These are phyloP conservation scores for Lophiostoma macrostomum DNA, from an alignment of 495 filamentous ascomycete species.

Conservation along the genomic window DNA sequence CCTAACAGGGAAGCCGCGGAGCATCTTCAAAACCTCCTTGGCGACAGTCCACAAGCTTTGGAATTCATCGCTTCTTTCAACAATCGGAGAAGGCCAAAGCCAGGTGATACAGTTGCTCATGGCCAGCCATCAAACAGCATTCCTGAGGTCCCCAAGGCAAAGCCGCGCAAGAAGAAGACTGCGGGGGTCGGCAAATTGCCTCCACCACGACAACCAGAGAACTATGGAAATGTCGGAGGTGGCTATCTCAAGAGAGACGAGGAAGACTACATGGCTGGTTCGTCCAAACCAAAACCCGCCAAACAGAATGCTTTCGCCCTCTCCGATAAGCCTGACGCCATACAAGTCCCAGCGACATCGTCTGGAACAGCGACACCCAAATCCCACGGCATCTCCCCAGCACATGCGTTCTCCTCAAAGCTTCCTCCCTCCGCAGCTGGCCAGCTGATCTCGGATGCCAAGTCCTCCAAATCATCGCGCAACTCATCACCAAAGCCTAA, in stretches of 20 bases:
- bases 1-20: conserved; percentile 72
- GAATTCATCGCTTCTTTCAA: conserved; percentile 95
- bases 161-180: conserved; percentile 58
- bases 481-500: conserved; percentile 48
- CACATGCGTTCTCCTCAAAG: conserved; percentile 41
- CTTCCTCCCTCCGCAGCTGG: conserved; percentile 68
- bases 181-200: conserved; percentile 57
- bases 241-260: conserved; percentile 62
- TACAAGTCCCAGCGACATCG: conserved; percentile 38
- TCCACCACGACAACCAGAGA: conserved; percentile 56
- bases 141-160: conserved; percentile 35
- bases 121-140: conserved; percentile 26
- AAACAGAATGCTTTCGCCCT: conserved; percentile 42
- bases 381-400: conserved; percentile 21
- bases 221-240: conserved; percentile 54
- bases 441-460: conserved; percentile 69
- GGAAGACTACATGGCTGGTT: conserved; percentile 59
- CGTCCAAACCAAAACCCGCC: conserved; percentile 36
- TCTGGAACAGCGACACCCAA: conserved; percentile 17
- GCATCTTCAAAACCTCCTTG: conserved; percentile 83
- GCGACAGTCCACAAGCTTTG: conserved; percentile 76
- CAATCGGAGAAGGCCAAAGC: conserved; percentile 55
- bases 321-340: conserved; percentile 41
- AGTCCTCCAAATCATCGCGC: conserved; percentile 58
- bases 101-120: conserved; percentile 31